Conservation (phyloP, 352 stramenopile species). For the Blastocystis sp. region DNA sequence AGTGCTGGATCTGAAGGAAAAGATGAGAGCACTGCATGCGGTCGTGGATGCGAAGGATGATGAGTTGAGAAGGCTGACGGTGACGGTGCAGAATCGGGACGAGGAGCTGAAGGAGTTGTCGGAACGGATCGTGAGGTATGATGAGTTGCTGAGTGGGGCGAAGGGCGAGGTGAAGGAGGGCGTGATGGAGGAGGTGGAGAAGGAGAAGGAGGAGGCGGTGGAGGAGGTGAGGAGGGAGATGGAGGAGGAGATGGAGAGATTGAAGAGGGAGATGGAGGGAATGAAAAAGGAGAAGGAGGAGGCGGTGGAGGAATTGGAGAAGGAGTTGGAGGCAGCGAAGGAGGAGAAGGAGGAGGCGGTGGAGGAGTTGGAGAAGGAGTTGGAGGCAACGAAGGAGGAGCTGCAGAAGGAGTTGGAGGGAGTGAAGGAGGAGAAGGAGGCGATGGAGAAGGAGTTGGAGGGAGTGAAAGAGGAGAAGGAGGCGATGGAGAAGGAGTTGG, state of each 20-base stretch:
- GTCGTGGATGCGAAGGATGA: constrained; percentile 29
- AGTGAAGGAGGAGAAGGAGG: no score
- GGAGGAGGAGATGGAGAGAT: not conserved
- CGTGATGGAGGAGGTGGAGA: not conserved
- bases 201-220: not conserved
- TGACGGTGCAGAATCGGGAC: constrained; percentile 45
- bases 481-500: not conserved
- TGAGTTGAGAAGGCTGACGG: constrained; percentile 4
- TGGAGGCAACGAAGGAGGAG: not conserved
- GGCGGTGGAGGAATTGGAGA: not conserved
- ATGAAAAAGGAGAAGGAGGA: not conserved
- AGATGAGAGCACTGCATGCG: not conserved
- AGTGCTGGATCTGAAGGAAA: constrained; percentile 57
- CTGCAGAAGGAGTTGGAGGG: not conserved
- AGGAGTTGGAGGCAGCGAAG: not conserved
- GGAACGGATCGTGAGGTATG: constrained; percentile 1
- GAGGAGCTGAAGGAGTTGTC: constrained; percentile 4
- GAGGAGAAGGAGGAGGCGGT: constrained; percentile 24
- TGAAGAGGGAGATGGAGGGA: not conserved
- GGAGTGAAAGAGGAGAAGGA: constrained; percentile 18
- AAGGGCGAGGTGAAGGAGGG: not conserved
- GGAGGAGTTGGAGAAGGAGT: not conserved
- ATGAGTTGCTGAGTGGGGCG: not conserved
- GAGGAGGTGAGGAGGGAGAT: not conserved
- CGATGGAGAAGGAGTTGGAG: no score